Evolutionary conservation across 306 rosid species (phyloP).

Genomic region (Fragaria nilgerrensis): DNA sequence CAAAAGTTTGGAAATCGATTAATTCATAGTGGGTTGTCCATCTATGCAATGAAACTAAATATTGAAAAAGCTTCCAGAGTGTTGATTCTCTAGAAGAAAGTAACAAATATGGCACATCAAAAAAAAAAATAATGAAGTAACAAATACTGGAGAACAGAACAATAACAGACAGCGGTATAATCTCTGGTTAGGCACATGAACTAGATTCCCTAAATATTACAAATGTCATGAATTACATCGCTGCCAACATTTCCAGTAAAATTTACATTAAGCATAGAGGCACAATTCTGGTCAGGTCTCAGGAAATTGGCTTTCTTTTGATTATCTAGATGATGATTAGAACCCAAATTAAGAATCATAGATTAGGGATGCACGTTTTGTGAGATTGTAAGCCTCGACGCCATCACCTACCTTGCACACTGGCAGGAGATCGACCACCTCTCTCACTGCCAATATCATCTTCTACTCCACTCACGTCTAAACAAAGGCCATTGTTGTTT

Average conservation of each 20-base stretch:
- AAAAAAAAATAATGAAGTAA: background rate
- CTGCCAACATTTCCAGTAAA: slow-evolving; percentile 39
- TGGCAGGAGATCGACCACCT: slow-evolving; percentile 67
- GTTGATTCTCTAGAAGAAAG: background rate
- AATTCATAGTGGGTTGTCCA: background rate
- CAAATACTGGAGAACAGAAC: background rate
- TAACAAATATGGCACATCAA: no score
- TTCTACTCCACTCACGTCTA: slow-evolving; percentile 69
- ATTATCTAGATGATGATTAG: slow-evolving; percentile 29
- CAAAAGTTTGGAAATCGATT: no score
- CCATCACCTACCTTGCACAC: slow-evolving; percentile 60
- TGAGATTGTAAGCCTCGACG: slow-evolving; percentile 27
- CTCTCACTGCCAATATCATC: slow-evolving; percentile 78
- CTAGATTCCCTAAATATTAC: slow-evolving; percentile 44
- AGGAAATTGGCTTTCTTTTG: slow-evolving; percentile 28
- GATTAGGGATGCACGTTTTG: slow-evolving; percentile 18
- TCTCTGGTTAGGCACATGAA: slow-evolving; percentile 28
- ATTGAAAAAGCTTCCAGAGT: background rate
- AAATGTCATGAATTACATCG: slow-evolving; percentile 38
- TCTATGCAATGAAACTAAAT: background rate
- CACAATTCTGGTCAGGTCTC: slow-evolving; percentile 44
- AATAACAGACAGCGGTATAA: background rate
- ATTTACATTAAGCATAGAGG: slow-evolving; percentile 51
- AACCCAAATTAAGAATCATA: slow-evolving; percentile 19
- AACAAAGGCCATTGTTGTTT: slow-evolving; percentile 80